Conservation (phyloP, 2,329 filamentous ascomycete genomes). For the Blastomyces parvus region DNA sequence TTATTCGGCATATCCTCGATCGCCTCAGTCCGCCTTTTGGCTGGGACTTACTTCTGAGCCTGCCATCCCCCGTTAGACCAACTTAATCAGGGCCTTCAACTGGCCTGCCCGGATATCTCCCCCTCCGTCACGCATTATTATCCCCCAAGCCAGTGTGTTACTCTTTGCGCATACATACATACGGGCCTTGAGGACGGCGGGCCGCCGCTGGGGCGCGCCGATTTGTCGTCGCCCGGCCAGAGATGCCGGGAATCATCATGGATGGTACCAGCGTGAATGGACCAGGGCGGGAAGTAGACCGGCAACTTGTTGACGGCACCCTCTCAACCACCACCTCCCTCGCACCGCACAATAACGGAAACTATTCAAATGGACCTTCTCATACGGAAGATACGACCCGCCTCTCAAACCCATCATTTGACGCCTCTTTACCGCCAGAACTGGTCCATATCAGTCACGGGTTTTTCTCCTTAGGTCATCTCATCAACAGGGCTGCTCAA, state of each 20-base stretch:
- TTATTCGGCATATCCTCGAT: not conserved
- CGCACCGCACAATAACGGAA: constrained; percentile 5
- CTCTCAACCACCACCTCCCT: not conserved
- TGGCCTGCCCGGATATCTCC: not conserved
- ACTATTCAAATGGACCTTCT: constrained; percentile 7
- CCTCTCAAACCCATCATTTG: constrained; percentile 2
- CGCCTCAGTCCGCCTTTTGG: not conserved
- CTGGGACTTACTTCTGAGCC: not conserved
- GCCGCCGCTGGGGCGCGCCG: constrained; percentile 10
- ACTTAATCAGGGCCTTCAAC: too few relatives aligned
- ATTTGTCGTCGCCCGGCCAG: constrained; percentile 15
- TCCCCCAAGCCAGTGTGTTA: not conserved
- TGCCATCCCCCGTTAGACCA: not conserved
- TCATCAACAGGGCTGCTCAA: constrained; percentile 73
- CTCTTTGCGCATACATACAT: constrained; percentile 2
- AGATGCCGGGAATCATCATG: constrained; percentile 38
- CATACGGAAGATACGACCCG: constrained; percentile 9
- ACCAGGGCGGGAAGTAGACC: not conserved
- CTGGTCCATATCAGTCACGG: constrained; percentile 62
- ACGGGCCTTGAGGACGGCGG: constrained; percentile 6
- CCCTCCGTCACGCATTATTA: not conserved
- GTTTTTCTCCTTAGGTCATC: constrained; percentile 63
- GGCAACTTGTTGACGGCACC: not conserved
- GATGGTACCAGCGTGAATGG: constrained; percentile 17
- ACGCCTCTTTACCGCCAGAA: constrained; percentile 38